phyloP scores from a whole-genome alignment of 2,329 filamentous ascomycete species.

The Myriosclerotinia scirpicola region DNA sequence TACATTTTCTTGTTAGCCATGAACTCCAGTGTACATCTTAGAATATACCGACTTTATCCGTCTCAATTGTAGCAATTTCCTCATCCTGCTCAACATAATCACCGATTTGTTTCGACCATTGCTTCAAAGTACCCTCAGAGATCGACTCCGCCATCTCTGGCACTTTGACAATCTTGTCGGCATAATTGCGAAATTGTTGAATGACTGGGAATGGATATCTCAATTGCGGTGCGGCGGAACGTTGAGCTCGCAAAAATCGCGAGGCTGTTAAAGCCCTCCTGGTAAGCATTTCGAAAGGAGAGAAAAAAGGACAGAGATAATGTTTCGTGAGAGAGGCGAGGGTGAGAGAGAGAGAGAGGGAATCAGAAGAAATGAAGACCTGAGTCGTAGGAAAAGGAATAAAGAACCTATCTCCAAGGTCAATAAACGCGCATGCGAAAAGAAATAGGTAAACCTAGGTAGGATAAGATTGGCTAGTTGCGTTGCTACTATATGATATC shows the following conservation, averaged over 20 bases:
- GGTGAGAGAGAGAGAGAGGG: conserved; percentile 26
- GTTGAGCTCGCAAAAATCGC: conserved; percentile 38
- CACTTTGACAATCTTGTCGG: conserved; percentile 87
- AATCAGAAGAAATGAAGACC: conserved; percentile 9
- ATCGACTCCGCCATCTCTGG: conserved; percentile 99
- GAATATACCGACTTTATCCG: conserved; percentile 74
- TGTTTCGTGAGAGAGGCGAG: conserved; percentile 26
- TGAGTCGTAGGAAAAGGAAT: conserved; percentile 7
- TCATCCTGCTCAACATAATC: conserved; percentile 95
- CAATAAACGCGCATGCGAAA: conserved; percentile 17
- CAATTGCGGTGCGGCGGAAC: conserved; percentile 33
- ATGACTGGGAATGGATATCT: conserved; percentile 48
- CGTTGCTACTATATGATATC: not conserved
- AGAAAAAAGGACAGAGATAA: conserved; percentile 25
- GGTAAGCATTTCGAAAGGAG: conserved; percentile 37
- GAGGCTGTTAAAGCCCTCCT: conserved; percentile 39
- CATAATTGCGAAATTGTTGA: conserved; percentile 62
- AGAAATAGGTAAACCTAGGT: conserved; percentile 19
- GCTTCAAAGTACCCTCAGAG: conserved; percentile 93
- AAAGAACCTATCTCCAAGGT: conserved; percentile 3
- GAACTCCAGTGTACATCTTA: not conserved
- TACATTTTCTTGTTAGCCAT: conserved; percentile 41
- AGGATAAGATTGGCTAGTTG: conserved; percentile 9
- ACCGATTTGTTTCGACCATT: conserved; percentile 88
- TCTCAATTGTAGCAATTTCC: conserved; percentile 98